Percentiles rank a stretch among this genome's conserved stretches.
phyloP scores from a whole-genome alignment of 441 rosid genomes.

The Raphanus hybrid region DNA sequence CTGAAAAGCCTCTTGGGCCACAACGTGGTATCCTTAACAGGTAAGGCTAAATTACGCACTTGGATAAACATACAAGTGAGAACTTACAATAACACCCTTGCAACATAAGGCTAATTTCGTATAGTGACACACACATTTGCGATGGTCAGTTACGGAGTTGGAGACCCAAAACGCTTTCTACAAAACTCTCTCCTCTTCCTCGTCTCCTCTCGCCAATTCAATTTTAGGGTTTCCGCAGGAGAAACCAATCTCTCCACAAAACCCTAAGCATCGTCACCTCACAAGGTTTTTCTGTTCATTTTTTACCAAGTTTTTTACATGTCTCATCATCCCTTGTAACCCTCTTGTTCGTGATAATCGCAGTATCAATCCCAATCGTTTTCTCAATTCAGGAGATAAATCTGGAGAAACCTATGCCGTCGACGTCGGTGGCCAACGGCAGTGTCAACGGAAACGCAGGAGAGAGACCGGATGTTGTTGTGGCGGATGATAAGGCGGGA shows the following conservation, averaged over 20 bases:
- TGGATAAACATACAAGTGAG: neutral
- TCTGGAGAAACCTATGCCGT: constrained; percentile 36
- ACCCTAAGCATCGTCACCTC: constrained; percentile 21
- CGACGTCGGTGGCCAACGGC: constrained; percentile 35
- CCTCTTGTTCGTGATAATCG: constrained; percentile 16
- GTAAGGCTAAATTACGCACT: neutral
- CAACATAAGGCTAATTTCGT: constrained; percentile 16
- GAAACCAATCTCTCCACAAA: constrained; percentile 10
- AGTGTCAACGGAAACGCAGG: constrained; percentile 47
- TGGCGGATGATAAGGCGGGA: constrained; percentile 56
- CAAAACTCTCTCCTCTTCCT: constrained; percentile 15
- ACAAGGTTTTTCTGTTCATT: constrained; percentile 51
- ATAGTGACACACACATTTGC: constrained; percentile 4
- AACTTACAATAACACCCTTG: constrained; percentile 18
- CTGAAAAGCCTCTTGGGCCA: neutral
- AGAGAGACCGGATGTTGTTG: constrained; percentile 36
- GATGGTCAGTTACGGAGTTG: constrained; percentile 37
- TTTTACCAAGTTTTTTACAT: constrained; percentile 56
- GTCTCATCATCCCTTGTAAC: constrained; percentile 17
- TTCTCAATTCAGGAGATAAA: constrained; percentile 43
- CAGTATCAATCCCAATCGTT: constrained; percentile 41
- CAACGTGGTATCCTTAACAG: neutral
- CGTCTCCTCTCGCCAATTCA: constrained; percentile 24
- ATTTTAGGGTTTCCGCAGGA: constrained; percentile 38
- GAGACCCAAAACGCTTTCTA: constrained; percentile 9